phyloP scores from a whole-genome alignment of 345 rosid genomes.

The Eutrema heterophyllum region DNA sequence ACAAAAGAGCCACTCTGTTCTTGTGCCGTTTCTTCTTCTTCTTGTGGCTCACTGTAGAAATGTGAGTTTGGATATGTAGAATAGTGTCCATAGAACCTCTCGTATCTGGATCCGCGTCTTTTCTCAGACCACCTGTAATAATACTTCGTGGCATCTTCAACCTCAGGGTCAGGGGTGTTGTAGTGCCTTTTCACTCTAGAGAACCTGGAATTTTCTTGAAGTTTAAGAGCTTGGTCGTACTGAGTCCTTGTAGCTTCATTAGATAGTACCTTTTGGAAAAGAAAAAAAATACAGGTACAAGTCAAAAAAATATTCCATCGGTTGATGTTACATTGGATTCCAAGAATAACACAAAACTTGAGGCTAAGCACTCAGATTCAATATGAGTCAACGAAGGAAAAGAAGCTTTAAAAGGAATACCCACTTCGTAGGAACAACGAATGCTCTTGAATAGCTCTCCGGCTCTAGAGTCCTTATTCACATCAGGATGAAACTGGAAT shows the following conservation, averaged over 20 bases:
- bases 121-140: conserved; percentile 57
- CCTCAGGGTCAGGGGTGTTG: conserved; percentile 36
- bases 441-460: conserved; percentile 75
- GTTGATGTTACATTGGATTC: not conserved
- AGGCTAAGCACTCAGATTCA: not conserved
- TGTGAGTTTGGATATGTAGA: conserved; percentile 23
- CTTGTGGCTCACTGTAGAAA: conserved; percentile 32
- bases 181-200: conserved; percentile 32
- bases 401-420: conserved; percentile 25
- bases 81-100: conserved; percentile 40
- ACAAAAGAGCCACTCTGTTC: conserved; percentile 54
- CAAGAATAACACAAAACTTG: not conserved
- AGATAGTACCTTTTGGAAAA: conserved; percentile 57
- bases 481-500: conserved; percentile 85
- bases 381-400: not conserved
- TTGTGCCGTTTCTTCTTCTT: conserved; percentile 28
- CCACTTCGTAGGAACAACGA: conserved; percentile 71
- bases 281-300: not conserved
- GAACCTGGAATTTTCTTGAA: conserved; percentile 39
- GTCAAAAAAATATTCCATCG: not conserved
- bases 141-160: conserved; percentile 45
- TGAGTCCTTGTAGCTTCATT: conserved; percentile 57
- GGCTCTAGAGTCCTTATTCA: conserved; percentile 63
- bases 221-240: conserved; percentile 53
- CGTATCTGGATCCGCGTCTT: conserved; percentile 43